These are phyloP conservation scores for Ophiognomonia clavigignenti-juglandacearum DNA, from an alignment of 2,329 filamentous ascomycete genomes.

Conservation along the genomic window DNA sequence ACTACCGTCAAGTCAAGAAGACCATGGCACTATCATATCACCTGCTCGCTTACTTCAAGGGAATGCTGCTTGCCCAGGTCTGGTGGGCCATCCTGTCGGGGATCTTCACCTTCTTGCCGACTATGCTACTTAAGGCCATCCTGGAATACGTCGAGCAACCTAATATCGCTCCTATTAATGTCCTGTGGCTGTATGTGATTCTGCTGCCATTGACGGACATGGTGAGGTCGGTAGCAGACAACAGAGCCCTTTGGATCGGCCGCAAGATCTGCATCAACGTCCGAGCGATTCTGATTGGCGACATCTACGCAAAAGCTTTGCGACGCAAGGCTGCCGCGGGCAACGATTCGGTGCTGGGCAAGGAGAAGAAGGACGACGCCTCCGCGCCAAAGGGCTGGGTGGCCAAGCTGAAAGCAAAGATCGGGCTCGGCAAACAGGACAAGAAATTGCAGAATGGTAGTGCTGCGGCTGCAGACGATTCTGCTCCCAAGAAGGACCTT, in stretches of 20 bases:
- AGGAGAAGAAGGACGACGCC: conserved; percentile 34
- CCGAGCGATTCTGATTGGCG: conserved; percentile 91
- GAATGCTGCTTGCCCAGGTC: conserved; percentile 70
- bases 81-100: conserved; percentile 75
- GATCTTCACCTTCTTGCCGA: conserved; percentile 85
- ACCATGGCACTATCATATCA: conserved; percentile 75
- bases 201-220: conserved; percentile 80
- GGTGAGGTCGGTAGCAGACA: conserved; percentile 76
- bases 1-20: conserved; percentile 82
- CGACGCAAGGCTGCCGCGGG: conserved; percentile 82
- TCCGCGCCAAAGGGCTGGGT: conserved; percentile 35
- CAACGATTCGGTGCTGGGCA: conserved; percentile 67
- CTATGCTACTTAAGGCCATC: conserved; percentile 84
- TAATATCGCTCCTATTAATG: conserved; percentile 68
- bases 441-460: conserved; percentile 38
- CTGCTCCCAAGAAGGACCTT: conserved; percentile 25
- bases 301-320: conserved; percentile 94
- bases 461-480: conserved; percentile 12
- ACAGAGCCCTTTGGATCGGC: conserved; percentile 86
- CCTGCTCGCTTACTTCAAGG: conserved; percentile 78
- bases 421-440: conserved; percentile 58
- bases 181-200: conserved; percentile 94
- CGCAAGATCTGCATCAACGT: conserved; percentile 91
- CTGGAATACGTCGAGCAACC: conserved; percentile 91
- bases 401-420: conserved; percentile 47